A percentile compares a stretch with the other conserved stretches of the same genome.
Evolutionary conservation across 2,329 filamentous ascomycete species (phyloP).

Genomic region (Cytospora piceicola): DNA sequence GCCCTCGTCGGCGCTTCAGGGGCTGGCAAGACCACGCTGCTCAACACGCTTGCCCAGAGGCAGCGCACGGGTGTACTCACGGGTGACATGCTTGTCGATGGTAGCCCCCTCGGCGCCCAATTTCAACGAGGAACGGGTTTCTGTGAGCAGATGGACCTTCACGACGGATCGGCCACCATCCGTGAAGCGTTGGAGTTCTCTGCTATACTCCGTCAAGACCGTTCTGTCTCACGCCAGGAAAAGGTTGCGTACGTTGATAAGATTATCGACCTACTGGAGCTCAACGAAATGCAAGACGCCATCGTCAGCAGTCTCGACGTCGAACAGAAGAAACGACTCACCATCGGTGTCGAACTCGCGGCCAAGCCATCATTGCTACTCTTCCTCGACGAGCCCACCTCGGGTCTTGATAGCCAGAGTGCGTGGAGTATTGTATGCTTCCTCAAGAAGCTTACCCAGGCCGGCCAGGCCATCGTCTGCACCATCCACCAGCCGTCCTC

Average conservation of each 20-base stretch:
- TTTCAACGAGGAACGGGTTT: constrained; percentile 75
- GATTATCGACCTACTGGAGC: constrained; percentile 70
- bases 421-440: constrained; percentile 74
- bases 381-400: constrained; percentile 78
- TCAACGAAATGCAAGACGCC: constrained; percentile 69
- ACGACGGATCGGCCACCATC: constrained; percentile 68
- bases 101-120: constrained; percentile 62
- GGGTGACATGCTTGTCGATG: constrained; percentile 61
- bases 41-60: constrained; percentile 76
- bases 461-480: constrained; percentile 48
- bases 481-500: constrained; percentile 53
- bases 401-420: constrained; percentile 73
- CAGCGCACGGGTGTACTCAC: constrained; percentile 66
- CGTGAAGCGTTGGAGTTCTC: constrained; percentile 70
- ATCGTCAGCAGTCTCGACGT: constrained; percentile 68
- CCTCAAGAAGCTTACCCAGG: constrained; percentile 63
- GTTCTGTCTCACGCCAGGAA: constrained; percentile 59
- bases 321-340: constrained; percentile 59
- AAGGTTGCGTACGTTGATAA: constrained; percentile 72
- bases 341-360: constrained; percentile 75
- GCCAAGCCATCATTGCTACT: constrained; percentile 72
- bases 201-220: constrained; percentile 67
- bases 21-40: constrained; percentile 81
- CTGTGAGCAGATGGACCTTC: constrained; percentile 73
- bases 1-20: constrained; percentile 82